Evolutionary conservation across 2,329 filamentous ascomycete species (phyloP).

Genomic region (Beauveria scarabaeidicola): DNA sequence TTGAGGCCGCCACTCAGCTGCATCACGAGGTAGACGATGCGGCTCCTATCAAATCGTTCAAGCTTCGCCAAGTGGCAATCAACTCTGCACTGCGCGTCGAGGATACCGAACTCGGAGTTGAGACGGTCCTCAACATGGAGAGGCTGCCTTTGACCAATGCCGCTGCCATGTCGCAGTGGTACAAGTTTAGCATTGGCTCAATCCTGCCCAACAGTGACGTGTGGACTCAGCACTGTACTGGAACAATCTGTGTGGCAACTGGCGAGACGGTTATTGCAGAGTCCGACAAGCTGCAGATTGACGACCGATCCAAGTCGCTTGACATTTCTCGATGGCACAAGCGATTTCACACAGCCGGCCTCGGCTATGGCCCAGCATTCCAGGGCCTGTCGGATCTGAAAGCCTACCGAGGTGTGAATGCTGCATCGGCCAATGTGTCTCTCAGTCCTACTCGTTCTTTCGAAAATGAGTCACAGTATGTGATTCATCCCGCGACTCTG

Average conservation of each 20-base stretch:
- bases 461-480: constrained; percentile 12
- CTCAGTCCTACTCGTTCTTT: constrained; percentile 14
- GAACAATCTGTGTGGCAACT: constrained; percentile 15
- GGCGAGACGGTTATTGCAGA: constrained; percentile 5
- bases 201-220: constrained; percentile 16
- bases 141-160: constrained; percentile 16
- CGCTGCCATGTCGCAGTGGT: constrained; percentile 19
- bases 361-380: constrained; percentile 18
- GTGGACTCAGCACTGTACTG: constrained; percentile 19
- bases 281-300: background rate
- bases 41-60: constrained; percentile 13
- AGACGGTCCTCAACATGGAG: constrained; percentile 15
- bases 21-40: background rate
- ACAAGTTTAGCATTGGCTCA: constrained; percentile 19
- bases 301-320: background rate
- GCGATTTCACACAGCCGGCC: constrained; percentile 16
- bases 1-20: constrained; percentile 19
- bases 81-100: constrained; percentile 18
- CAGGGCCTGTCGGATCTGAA: constrained; percentile 15
- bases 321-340: constrained; percentile 15
- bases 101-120: constrained; percentile 17
- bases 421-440: constrained; percentile 14
- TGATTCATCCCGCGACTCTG: constrained; percentile 13
- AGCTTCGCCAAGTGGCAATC: constrained; percentile 16
- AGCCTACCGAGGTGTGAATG: constrained; percentile 16